Evolutionary conservation across 371 early-diverging fungal genomes (phyloP), one percentile per base, ranked within the genome.

Genomic region (Mucor racemosus): DNA sequence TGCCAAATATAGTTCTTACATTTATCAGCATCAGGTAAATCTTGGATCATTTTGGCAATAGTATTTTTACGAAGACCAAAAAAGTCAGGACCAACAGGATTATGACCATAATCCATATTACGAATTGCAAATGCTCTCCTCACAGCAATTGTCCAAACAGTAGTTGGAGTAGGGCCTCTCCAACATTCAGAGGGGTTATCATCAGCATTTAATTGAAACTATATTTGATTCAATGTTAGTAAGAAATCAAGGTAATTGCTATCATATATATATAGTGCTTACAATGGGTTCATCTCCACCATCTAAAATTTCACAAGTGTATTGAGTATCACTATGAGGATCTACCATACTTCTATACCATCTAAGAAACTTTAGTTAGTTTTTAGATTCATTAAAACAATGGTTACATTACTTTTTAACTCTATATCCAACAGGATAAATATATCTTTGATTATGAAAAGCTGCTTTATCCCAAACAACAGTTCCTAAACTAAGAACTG

Each of bases 341-440:
- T 93, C 86, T 11, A 88, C 79, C 84, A 91, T 92, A 71, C 93
- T 93, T 54, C 88, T 79, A 66, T 88, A 94, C 46, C 78, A 69
- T 55, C 94, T 77, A 60, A 9, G 60, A 54, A 48, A 41, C 59
- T 36, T 15, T 48, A 44, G n/a, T 57, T 19, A 13, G 26, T 14
- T 36, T 21, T 26, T 50, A 19, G 26, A 21, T 19, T 50, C 11
- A 55, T 6, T 38, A 7, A 34, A 15, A 60, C 19, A 26, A 54
- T n/a, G 11, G 13, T 13, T 26, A 31, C 41, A 40, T 75, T 76
- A 84, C 80, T 81, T 76, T 68, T 78, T 80, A 4, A 86, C 81
- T 31, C 75, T 84, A 77, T 92, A 96, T 6, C 97, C 97, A 7
- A 95, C 90, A n/a, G 97, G 94, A 84, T 88, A 96, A 39, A 96